Evolutionary conservation across 352 stramenopile genomes (phyloP), one percentile per base, ranked within the genome.

Genomic region (Globisporangium ultimum): DNA sequence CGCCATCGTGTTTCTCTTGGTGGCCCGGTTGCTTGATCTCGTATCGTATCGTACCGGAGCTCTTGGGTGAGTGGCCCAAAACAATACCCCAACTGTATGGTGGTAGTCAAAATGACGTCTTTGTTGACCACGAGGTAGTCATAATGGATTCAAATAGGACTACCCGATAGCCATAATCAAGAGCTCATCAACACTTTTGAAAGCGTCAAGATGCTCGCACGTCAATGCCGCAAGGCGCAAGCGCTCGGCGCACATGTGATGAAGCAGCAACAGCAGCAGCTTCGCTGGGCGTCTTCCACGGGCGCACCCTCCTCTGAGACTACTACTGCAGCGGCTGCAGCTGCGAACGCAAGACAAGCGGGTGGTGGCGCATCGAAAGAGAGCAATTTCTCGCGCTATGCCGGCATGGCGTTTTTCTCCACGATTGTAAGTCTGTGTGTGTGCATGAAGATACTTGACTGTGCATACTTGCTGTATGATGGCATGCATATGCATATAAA

Each of bases 371-470:
- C 53, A 28, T 20, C 53, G 0, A 53, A 74, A 20, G 84, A 93
- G 46, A 91, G 76, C 66, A 88, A 72, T 40, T 86, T 87, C 45
- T 88, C 80, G 41, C 78, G 84, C 56, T 91, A 92, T 40, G 82
- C 80, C 24, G 86, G 86, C 58, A 91, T 93, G 56, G 84, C 78
- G n/a, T 84, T 93, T 63, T 95, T 95, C 68, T 76, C 76, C 20
- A 69, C 80, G 50, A 87, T 95, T 68, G 86, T 95, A 64, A 55
- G 74, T 76, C 2, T 55, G 28, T 43, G 12, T 57, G 61, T 64
- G 24, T 12, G 17, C 48, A 20, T 41, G 14, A 17, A 58, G 8
- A 45, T 36, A 5, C 0, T 5, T 5, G 28, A 36, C 28, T 36
- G 28, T 5, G 7, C 28, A 6, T 10, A 36, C 2, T 36, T 36